phyloP scores from a whole-genome alignment of 2,329 filamentous ascomycete genomes.

The Pseudocercospora crystallina region DNA sequence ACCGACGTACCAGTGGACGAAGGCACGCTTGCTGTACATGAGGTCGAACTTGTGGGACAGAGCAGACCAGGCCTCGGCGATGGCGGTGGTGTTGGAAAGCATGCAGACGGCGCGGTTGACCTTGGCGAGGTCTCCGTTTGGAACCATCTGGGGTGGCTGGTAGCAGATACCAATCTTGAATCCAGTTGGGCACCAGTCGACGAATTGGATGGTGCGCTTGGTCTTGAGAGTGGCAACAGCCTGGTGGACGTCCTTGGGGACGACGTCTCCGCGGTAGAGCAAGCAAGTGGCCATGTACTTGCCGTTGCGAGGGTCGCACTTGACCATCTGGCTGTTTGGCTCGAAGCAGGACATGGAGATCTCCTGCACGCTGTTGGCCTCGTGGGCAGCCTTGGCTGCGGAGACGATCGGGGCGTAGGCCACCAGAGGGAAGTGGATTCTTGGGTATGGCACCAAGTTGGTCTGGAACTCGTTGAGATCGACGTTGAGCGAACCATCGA shows the following conservation, averaged over 20 bases:
- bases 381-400: conserved; percentile 91
- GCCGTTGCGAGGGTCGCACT: conserved; percentile 96
- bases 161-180: conserved; percentile 99
- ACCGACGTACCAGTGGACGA: conserved; percentile 99
- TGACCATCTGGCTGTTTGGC: conserved; percentile 99
- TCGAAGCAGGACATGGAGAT: conserved; percentile 99
- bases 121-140: conserved; percentile 95
- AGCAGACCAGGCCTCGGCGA: conserved; percentile 95
- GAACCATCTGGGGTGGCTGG: conserved; percentile 93
- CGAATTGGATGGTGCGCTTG: conserved; percentile 98
- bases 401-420: conserved; percentile 94
- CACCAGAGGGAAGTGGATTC: conserved; percentile 98
- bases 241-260: conserved; percentile 89
- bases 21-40: conserved; percentile 99
- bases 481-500: conserved; percentile 98
- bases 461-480: conserved; percentile 99
- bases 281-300: conserved; percentile 99
- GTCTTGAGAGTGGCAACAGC: conserved; percentile 97
- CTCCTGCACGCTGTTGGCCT: conserved; percentile 97
- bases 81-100: conserved; percentile 98
- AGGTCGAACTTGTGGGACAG: conserved; percentile 98
- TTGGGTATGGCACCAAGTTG: conserved; percentile 97
- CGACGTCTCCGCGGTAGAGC: conserved; percentile 97
- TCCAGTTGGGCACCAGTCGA: conserved; percentile 99
- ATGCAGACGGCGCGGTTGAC: conserved; percentile 99